Percentiles rank a stretch among this genome's conserved stretches.
phyloP scores from a whole-genome alignment of 495 filamentous ascomycete species.

The Pseudotulostoma volvatum region DNA sequence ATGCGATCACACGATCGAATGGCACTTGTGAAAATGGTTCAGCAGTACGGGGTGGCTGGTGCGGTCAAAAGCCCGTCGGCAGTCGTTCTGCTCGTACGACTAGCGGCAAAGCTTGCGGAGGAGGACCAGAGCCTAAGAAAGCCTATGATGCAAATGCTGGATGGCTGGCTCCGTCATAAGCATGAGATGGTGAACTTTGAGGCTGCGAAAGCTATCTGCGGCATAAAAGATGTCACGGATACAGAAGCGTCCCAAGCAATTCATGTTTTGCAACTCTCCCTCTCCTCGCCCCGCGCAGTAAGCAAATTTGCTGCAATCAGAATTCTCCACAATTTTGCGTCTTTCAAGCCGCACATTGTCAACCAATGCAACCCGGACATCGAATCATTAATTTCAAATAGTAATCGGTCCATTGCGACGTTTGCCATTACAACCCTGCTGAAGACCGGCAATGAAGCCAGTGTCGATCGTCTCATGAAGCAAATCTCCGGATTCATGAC shows the following conservation, averaged over 20 bases:
- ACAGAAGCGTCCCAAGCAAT: constrained; percentile 84
- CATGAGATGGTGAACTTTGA: constrained; percentile 99
- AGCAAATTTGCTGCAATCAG: constrained; percentile 97
- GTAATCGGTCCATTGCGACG: constrained; percentile 92
- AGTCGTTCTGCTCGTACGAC: constrained; percentile 74
- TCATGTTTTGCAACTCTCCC: constrained; percentile 87
- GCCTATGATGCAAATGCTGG: constrained; percentile 87
- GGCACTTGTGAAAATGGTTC: constrained; percentile 99
- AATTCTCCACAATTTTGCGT: constrained; percentile 89
- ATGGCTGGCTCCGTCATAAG: constrained; percentile 96
- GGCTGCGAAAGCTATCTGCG: constrained; percentile 92
- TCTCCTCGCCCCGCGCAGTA: constrained; percentile 88
- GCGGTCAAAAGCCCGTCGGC: constrained; percentile 90
- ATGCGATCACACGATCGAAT: constrained; percentile 96
- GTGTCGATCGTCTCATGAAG: constrained; percentile 95
- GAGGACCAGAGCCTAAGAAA: constrained; percentile 79
- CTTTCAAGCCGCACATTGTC: constrained; percentile 85
- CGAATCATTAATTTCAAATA: constrained; percentile 86
- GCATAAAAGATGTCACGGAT: constrained; percentile 84
- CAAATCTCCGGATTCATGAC: constrained; percentile 96
- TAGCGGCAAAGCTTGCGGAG: constrained; percentile 89
- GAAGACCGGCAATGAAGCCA: constrained; percentile 94
- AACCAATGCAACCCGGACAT: constrained; percentile 93
- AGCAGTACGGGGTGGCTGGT: constrained; percentile 84
- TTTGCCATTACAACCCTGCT: constrained; percentile 96